phyloP scores from a whole-genome alignment of 768 basidiomycete genomes.

The Auricularia heimuer region DNA sequence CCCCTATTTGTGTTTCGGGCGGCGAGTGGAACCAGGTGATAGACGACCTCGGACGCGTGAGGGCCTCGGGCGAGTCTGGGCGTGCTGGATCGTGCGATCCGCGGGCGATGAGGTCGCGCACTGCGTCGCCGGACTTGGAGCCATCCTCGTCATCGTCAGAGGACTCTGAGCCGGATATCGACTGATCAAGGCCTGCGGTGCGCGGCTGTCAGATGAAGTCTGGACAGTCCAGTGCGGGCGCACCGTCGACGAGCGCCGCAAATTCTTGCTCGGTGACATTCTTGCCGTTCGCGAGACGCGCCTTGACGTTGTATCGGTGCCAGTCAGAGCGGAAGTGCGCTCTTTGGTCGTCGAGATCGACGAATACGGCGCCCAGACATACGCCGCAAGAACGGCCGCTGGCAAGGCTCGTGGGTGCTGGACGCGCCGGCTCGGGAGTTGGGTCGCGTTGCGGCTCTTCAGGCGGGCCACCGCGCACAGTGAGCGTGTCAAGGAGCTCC shows the following conservation, averaged over 20 bases:
- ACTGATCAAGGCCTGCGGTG: slow-evolving; percentile 61
- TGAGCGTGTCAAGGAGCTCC: slow-evolving; percentile 58
- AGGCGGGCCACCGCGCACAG: slow-evolving; percentile 51
- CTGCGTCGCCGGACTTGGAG: slow-evolving; percentile 54
- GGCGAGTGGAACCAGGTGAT: slow-evolving; percentile 87
- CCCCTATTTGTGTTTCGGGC: slow-evolving; percentile 78
- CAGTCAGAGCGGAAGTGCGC: slow-evolving; percentile 88
- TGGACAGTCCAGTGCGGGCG: slow-evolving; percentile 13
- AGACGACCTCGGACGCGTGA: slow-evolving; percentile 47
- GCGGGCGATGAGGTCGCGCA: slow-evolving; percentile 56
- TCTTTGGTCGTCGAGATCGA: slow-evolving; percentile 72
- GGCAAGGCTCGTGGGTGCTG: slow-evolving; percentile 21
- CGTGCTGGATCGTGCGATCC: slow-evolving; percentile 37
- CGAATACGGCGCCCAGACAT: slow-evolving; percentile 60
- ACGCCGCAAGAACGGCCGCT: slow-evolving; percentile 57
- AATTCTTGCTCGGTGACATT: slow-evolving; percentile 66
- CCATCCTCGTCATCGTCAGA: slow-evolving; percentile 36
- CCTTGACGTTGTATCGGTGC: slow-evolving; percentile 97
- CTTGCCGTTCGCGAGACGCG: slow-evolving; percentile 51
- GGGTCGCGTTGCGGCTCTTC: slow-evolving; percentile 20
- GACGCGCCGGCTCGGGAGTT: slow-evolving; percentile 17
- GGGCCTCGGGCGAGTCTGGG: slow-evolving; percentile 26
- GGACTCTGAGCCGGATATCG: slow-evolving; percentile 85
- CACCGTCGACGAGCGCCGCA: slow-evolving; percentile 72
- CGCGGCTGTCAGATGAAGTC: background rate